Conservation (phyloP, 495 filamentous ascomycete species). For the Cladorrhinum samala region DNA sequence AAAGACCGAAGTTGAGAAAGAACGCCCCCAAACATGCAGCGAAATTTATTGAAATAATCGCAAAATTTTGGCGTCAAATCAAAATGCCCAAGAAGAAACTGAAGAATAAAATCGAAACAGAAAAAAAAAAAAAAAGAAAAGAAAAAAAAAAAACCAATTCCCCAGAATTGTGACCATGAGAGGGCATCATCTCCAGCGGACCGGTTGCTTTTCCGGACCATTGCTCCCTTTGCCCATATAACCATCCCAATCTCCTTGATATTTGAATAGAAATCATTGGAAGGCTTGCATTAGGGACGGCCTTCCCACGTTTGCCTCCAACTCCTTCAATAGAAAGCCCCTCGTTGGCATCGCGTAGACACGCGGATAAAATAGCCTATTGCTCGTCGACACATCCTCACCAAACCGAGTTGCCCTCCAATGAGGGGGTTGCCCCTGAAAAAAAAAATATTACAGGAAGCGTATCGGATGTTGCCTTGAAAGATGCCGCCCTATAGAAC, state of each 20-base stretch:
- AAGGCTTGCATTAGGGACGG: too few relatives aligned
- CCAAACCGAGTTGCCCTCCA: conserved; percentile 8
- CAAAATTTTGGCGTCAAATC: conserved; percentile 2
- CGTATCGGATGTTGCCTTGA: neutral
- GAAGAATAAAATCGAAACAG: neutral
- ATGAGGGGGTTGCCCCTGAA: neutral
- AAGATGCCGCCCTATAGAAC: conserved; percentile 11
- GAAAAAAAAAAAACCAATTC: neutral
- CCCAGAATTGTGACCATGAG: neutral
- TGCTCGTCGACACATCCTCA: conserved; percentile 25
- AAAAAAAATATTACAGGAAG: neutral
- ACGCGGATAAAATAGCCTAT: conserved; percentile 1
- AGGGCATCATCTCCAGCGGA: neutral
- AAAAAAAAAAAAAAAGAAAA: neutral
- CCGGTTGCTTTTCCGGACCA: neutral
- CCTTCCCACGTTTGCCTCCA: too few relatives aligned
- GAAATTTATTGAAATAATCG: neutral
- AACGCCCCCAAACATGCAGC: conserved; percentile 2
- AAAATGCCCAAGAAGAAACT: neutral
- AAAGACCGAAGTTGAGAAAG: neutral
- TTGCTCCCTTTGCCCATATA: neutral
- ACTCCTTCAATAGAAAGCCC: too few relatives aligned
- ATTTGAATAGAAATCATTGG: neutral
- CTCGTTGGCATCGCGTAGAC: conserved; percentile 25
- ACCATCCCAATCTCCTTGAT: neutral